Base-by-base conservation (phyloP, 164 flowering plant genomes). In the Nymphaea thermarum region DNA sequence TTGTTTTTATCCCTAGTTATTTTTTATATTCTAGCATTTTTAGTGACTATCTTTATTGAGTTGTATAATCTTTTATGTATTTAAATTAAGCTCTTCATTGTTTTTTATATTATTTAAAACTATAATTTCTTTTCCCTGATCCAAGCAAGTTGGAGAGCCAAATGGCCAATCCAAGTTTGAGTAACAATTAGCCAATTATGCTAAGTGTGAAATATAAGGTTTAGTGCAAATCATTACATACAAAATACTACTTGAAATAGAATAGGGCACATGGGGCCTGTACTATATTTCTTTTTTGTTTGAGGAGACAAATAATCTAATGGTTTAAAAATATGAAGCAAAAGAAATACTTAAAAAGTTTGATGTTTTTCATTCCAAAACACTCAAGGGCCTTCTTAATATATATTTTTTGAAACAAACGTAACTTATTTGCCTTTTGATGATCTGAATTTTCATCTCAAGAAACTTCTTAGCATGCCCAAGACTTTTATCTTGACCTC, bases 181-280 rank as follows among this genome's bases (percentile, higher is more conserved):
- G 36, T 25, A 25, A 25, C 36, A 25, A 1, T 25, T 25, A 0
- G 36, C 36, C 36, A 41, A 69, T 60, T 25, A 41, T 69, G 10
- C 67, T 4, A 17, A 61, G 6, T 45, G 44, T 44, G 66, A 45
- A 45, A 69, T 63, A 45, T 68, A 45, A 36, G 65, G 2, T 44
- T 44, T 41, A 42, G 64, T 68, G 25, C 25, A 62, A 62, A 62
- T 2, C 70, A 68, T 59, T 57, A 5, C 70, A 68, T 61, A 60
- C 53, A 61, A 42, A 25, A 68, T 57, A 47, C 70, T 69, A n/a
- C 62, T 43, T 47, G 41, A 61, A 55, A 18, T 69, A 45, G 64
- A 66, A 69, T 45, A 62, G 6, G 44, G 6, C 63, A 69, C 66
- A 43, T 55, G 55, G 2, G 66, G 36, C 71, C 45, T 69, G 43